Base-by-base conservation (phyloP, 2,329 filamentous ascomycete species). In the Fusarium burgessii region DNA sequence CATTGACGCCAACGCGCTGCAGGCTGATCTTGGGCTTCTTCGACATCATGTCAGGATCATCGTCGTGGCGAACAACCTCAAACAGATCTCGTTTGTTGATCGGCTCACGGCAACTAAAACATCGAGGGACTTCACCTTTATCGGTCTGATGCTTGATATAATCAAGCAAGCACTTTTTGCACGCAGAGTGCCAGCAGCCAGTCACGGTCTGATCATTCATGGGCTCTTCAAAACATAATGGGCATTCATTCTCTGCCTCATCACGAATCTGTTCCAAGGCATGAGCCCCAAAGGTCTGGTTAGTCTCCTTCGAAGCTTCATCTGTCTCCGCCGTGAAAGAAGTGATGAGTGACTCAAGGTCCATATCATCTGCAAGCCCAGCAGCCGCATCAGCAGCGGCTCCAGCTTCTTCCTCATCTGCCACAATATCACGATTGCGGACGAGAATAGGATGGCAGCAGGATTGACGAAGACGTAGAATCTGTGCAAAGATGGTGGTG, bases 161-260 rank as follows among this genome's bases (percentile, higher is more conserved):
- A 74, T 94, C 91, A 4, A 97, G 84, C n/a, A 98, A 83, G 76
- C 96, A 99, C 68, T 93, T 92, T 81, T 96, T 97, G 84, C 96
- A 99, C 2, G 96, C 95, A 36, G 93, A 97, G 80, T 99, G 96
- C 94, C 96, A 99, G 81, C 96, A 99, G 1, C 94, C 93, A 1
- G 96, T 98, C 3, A 99, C 96, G 1, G 93, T 92, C 77, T 97
- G 95, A 58, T 98, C 92, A 42, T 93, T 89, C 94, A 98, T 98
- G 6, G 95, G 94, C 79, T 98, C 96, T 79, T 98, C 95, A 7
- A 93, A 90, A 81, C 96, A 99, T 56, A 99, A 93, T 0, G 96
- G 95, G 76, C 96, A 99, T 82, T 99, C 96, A 66, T 92, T 92
- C 64, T 92, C 89, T 1, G 93, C 91, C 77, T 98, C 95, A 58